Conservation (phyloP, 2,329 filamentous ascomycete genomes). For the Monosporascus ibericus region DNA sequence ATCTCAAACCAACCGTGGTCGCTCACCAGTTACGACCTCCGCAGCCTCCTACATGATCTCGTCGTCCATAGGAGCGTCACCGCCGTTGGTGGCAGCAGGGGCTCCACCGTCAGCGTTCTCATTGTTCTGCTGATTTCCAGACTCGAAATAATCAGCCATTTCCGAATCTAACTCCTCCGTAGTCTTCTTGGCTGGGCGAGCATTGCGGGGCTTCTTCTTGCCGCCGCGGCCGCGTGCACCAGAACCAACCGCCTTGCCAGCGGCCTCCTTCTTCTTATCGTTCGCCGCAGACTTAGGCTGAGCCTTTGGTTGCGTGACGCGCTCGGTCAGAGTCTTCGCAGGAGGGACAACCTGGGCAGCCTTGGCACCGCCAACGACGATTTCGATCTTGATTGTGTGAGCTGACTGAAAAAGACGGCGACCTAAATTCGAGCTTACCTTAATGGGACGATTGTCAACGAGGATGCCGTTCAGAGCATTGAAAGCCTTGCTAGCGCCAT, state of each 20-base stretch:
- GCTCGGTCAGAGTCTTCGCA: constrained; percentile 71
- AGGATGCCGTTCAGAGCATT: constrained; percentile 80
- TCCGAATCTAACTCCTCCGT: constrained; percentile 93
- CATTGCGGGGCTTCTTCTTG: constrained; percentile 50
- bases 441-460: constrained; percentile 86
- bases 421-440: constrained; percentile 51
- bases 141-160: constrained; percentile 90
- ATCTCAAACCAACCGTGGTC: not conserved
- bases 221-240: constrained; percentile 41
- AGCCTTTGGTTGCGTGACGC: constrained; percentile 66
- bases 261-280: constrained; percentile 57
- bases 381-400: constrained; percentile 64
- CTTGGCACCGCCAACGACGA: constrained; percentile 73
- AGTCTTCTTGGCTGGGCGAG: constrained; percentile 75
- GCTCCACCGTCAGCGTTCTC: constrained; percentile 41
- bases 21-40: not conserved
- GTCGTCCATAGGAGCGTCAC: constrained; percentile 61
- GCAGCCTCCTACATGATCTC: constrained; percentile 44
- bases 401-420: not conserved
- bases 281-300: constrained; percentile 78
- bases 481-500: constrained; percentile 79
- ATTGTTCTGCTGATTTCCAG: constrained; percentile 31
- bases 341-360: constrained; percentile 61
- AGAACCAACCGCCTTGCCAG: constrained; percentile 36
- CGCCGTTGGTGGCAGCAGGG: constrained; percentile 41